Base-by-base conservation (phyloP, 1,284 basidiomycete genomes). In the Moesziomyces parantarcticus region DNA sequence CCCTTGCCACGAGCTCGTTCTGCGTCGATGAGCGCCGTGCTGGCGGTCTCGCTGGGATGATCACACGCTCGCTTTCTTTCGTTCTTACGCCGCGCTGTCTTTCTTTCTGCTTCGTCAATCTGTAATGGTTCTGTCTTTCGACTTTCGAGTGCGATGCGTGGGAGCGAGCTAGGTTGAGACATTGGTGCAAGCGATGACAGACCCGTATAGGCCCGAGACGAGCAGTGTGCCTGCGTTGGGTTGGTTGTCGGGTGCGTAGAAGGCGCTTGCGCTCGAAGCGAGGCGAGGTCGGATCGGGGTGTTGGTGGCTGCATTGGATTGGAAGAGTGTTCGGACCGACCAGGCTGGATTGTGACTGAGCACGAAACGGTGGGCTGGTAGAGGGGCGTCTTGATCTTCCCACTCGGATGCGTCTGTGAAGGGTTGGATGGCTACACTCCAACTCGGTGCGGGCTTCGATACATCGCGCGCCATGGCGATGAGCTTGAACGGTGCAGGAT, bases 401-500 rank as follows among this genome's bases (percentile, higher is more conserved):
- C 51, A 53, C 5, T 21, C 23, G 2, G 14, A 25, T 2, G 29
- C 25, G 29, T 10, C 23, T 0, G 26, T 36, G 25, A 13, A 57
- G 49, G 5, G 65, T 45, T 6, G 11, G 32, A 66, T 56, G 41
- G 47, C 43, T 20, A 70, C 40, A n/a, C 26, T 29, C 66, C 71
- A 74, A 20, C 47, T 55, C 7, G 57, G 55, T 2, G 64, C 50
- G 13, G 39, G 20, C 10, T 21, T 26, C 21, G 6, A 4, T 0
- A 86, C 85, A 61, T 86, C 85, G 32, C 83, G 85, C 3, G 87
- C 87, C 8, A 90, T 83, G 5, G 72, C 74, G 23, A 84, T 70
- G 34, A 91, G 79, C 6, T 86, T 82, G 0, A 87, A 87, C 75
- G 90, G 89, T 75, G 89, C 85, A 0, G 90, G 88, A 70, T 91